Evolutionary conservation across 2,329 filamentous ascomycete genomes (phyloP), one percentile per base, ranked within the genome.

Genomic region (Epichloe amarillans): DNA sequence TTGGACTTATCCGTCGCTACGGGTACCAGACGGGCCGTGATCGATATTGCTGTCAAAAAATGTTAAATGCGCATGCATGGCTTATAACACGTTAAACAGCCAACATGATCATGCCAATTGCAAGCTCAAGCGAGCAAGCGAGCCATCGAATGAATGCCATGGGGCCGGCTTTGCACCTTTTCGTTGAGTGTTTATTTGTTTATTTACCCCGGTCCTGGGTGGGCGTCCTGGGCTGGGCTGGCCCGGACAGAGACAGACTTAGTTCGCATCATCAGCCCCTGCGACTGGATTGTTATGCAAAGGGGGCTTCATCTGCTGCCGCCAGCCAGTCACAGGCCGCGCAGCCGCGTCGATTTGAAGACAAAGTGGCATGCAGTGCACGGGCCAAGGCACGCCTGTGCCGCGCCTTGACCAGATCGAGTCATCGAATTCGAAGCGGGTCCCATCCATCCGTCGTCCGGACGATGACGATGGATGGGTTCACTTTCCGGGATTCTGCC

Each of bases 161-260:
- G 36, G 36, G 36, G 2, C 7, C 36, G 14, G 12, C 36, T 38
- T n/a, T 38, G 14, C 36, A 14, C 12, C 7, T 8, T 30, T 30
- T 30, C 7, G 7, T 12, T 45, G 35, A n/a, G 39, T 51, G 43
- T 44, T 48, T 52, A 17, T 52, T 49, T 52, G 37, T 49, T 49
- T 52, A 15, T 50, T 46, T 45, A 50, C 48, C 46, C 19, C 38
- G 21, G 23, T n/a, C 36, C 14, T n/a, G 36, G n/a, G n/a, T n/a
- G n/a, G n/a, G n/a, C n/a, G n/a, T n/a, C n/a, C n/a, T n/a, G n/a
- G 15, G 36, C 15, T 38, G 15, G 15, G 36, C 7, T 38, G 4
- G 26, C 1, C 26, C 26, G 26, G 26, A 30, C 26, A 30, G 26
- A 30, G 26, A 30, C 26, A 1, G 26, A 30, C 26, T 30, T 30